Conservation (phyloP, 2,329 filamentous ascomycete species). For the Beauveria caledonica region DNA sequence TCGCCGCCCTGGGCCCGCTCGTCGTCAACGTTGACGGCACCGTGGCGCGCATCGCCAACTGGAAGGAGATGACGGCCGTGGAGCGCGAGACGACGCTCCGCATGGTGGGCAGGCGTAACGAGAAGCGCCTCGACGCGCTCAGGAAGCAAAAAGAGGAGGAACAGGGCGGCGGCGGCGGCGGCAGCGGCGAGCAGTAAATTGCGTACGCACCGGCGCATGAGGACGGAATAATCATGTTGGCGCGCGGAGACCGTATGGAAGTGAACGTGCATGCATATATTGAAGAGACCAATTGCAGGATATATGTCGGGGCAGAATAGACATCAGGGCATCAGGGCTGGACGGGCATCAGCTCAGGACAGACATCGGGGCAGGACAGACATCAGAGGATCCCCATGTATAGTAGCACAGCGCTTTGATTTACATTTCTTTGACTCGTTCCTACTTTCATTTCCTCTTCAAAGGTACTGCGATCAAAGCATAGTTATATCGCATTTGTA, state of each 20-base stretch:
- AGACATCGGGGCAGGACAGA: no score
- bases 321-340: no score
- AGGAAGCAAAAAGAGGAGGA: constrained; percentile 15
- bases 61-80: constrained; percentile 60
- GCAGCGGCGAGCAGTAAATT: background rate
- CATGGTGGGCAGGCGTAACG: constrained; percentile 61
- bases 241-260: no score
- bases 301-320: no score
- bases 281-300: no score
- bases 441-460: no score
- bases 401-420: no score
- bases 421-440: no score
- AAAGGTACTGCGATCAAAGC: background rate
- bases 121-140: constrained; percentile 49
- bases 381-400: no score
- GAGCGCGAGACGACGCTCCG: constrained; percentile 61
- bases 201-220: background rate
- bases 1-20: constrained; percentile 64
- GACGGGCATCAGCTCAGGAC: no score
- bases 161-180: background rate
- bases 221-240: background rate
- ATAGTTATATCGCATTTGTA: background rate
- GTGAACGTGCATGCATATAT: no score
- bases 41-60: constrained; percentile 63
- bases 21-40: constrained; percentile 68